Base-by-base conservation (phyloP, 2,329 filamentous ascomycete genomes). In the Dactylellina leptospora region DNA sequence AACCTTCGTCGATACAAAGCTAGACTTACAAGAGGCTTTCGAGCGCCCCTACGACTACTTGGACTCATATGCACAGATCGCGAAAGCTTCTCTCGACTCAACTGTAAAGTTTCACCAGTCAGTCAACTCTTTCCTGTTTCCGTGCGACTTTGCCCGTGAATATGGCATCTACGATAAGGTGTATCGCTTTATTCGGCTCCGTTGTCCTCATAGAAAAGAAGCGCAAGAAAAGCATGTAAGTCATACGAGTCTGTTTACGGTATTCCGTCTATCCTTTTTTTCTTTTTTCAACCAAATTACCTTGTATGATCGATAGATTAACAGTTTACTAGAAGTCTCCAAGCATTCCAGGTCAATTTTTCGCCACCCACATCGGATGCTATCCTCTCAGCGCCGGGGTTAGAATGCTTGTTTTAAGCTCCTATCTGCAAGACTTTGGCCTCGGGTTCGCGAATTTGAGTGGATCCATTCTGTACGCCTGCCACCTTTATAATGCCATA, bases 401-500 rank as follows among this genome's bases (percentile, higher is more conserved):
- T 3, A 36, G 9, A 36, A 5, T n/a, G 2, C n/a, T 53, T 1
- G n/a, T 18, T 13, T 33, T 56, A n/a, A 42, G 44, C 33, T 40
- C 33, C 2, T 44, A 42, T 16, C 28, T 56, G 38, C 51, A 44
- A 16, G 23, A 25, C 2, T 28, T 25, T 11, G 33, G 27, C n/a
- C 1, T 56, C 33, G 6, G 22, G 4, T 30, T 20, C 23, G 51
- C 51, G 6, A 56, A 56, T 16, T 18, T 28, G 10, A 28, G 18
- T 3, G 33, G 33, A 6, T 27, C 33, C 2, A 42, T 56, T 11
- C 42, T 23, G 20, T 56, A 40, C 20, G 33, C 51, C 13, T 56
- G 51, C 11, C 51, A 56, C 13, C 51, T 56, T 3, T 56, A 56
- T 22, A 56, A 56, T 30, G 38, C 51, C 2, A 16, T 56, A 10